These are phyloP conservation scores for Ambrosiella xylebori DNA, from an alignment of 2,329 filamentous ascomycete species.

Conservation along the genomic window DNA sequence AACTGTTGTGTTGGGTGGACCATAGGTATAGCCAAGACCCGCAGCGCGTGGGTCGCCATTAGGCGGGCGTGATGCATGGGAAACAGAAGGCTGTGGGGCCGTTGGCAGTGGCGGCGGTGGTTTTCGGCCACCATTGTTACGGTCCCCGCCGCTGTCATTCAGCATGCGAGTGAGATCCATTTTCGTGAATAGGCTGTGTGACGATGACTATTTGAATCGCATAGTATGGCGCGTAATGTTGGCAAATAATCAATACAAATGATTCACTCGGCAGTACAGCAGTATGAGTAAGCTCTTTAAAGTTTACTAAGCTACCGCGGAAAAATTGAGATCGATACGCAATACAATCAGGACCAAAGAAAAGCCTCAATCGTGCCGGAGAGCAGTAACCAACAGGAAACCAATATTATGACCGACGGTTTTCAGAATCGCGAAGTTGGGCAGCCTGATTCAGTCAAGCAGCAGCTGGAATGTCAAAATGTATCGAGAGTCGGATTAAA, in stretches of 20 bases:
- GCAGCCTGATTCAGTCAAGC: no score
- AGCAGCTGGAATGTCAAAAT: background rate
- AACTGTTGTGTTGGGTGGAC: slow-evolving; percentile 15
- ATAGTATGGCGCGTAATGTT: background rate
- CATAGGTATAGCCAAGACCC: slow-evolving; percentile 9
- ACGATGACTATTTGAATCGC: background rate
- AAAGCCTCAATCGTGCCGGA: no score
- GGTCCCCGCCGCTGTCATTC: slow-evolving; percentile 31
- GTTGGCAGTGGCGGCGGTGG: slow-evolving; percentile 17
- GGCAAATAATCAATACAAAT: background rate
- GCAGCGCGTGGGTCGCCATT: slow-evolving; percentile 16
- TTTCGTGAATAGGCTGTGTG: slow-evolving; percentile 8
- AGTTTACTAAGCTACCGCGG: no score
- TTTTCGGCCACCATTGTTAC: slow-evolving; percentile 19
- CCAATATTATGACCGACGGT: background rate
- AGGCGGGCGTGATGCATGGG: slow-evolving; percentile 6
- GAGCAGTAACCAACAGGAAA: no score
- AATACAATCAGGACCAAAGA: no score
- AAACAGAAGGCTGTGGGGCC: slow-evolving; percentile 15
- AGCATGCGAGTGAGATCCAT: slow-evolving; percentile 40
- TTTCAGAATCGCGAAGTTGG: background rate
- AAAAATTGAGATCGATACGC: no score
- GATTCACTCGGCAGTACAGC: background rate
- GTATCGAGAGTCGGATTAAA: background rate
- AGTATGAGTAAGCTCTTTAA: background rate